phyloP scores from a whole-genome alignment of 1,284 basidiomycete species.

The Ceratobasidium sp. region DNA sequence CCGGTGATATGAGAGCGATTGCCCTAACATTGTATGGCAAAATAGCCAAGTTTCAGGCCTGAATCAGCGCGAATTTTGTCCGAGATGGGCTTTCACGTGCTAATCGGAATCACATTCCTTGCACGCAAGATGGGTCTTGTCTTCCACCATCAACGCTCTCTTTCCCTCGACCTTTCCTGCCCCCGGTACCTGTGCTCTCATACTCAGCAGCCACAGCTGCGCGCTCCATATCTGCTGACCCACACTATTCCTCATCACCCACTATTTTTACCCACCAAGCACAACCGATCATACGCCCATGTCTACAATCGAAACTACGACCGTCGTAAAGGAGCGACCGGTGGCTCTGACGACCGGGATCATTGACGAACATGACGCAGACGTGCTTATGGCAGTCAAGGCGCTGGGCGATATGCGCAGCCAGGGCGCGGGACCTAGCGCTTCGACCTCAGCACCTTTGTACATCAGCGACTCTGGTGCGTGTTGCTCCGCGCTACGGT shows the following conservation, averaged over 20 bases:
- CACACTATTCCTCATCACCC: constrained; percentile 6
- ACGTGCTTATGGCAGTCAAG: constrained; percentile 71
- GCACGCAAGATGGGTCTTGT: constrained; percentile 34
- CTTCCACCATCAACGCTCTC: constrained; percentile 25
- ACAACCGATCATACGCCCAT: constrained; percentile 2
- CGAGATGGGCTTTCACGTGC: constrained; percentile 33
- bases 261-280: background rate
- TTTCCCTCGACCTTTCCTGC: constrained; percentile 8
- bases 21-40: background rate
- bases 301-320: constrained; percentile 10
- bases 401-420: constrained; percentile 77
- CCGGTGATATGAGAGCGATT: background rate
- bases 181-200: constrained; percentile 37
- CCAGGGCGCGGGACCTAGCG: constrained; percentile 37
- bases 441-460: constrained; percentile 10
- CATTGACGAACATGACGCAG: constrained; percentile 58
- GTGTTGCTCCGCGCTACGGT: constrained; percentile 22
- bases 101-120: constrained; percentile 37
- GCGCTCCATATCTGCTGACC: background rate
- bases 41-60: background rate
- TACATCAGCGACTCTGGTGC: constrained; percentile 20
- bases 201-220: background rate
- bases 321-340: background rate
- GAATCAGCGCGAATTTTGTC: constrained; percentile 2
- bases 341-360: constrained; percentile 19